Conservation (phyloP, 208 protist genomes). For the Trypanosomatidae sp. region DNA sequence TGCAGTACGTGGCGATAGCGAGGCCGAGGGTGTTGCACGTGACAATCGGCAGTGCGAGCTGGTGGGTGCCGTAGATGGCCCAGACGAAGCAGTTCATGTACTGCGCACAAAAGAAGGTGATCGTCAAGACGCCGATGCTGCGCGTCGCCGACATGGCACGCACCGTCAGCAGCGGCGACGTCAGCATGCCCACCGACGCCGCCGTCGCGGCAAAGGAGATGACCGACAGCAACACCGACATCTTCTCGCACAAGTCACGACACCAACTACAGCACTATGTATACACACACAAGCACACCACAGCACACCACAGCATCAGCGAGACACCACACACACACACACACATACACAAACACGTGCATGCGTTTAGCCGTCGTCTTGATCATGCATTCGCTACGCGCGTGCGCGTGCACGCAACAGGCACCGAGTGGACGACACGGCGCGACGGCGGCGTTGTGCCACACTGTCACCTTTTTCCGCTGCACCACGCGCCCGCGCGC, state of each 20-base stretch:
- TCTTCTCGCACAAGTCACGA: slow-evolving; percentile 1
- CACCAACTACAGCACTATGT: not conserved
- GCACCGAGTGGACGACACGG: too few species aligned
- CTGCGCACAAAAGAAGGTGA: slow-evolving; percentile 56
- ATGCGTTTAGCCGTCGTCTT: too few species aligned
- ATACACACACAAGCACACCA: not conserved
- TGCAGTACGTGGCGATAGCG: slow-evolving; percentile 33
- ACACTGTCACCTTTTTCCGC: too few species aligned
- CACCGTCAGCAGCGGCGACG: slow-evolving; percentile 34
- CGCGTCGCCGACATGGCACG: slow-evolving; percentile 15
- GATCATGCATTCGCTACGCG: too few species aligned
- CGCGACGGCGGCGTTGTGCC: too few species aligned
- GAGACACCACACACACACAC: too few species aligned
- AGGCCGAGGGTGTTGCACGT: slow-evolving; percentile 31
- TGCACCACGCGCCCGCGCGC: too few species aligned
- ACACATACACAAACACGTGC: too few species aligned
- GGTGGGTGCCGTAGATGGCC: slow-evolving; percentile 39
- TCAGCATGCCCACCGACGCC: slow-evolving; percentile 34
- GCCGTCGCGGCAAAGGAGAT: slow-evolving; percentile 21
- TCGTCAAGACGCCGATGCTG: slow-evolving; percentile 30
- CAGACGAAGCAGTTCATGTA: slow-evolving; percentile 46
- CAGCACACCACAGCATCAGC: not conserved
- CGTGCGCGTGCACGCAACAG: too few species aligned
- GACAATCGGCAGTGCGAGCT: slow-evolving; percentile 13
- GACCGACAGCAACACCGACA: slow-evolving; percentile 15